Percentiles rank a stretch among this genome's conserved stretches.
Evolutionary conservation across 805 yeast genomes (phyloP).

Genomic region (Monosporozyma siamensis): DNA sequence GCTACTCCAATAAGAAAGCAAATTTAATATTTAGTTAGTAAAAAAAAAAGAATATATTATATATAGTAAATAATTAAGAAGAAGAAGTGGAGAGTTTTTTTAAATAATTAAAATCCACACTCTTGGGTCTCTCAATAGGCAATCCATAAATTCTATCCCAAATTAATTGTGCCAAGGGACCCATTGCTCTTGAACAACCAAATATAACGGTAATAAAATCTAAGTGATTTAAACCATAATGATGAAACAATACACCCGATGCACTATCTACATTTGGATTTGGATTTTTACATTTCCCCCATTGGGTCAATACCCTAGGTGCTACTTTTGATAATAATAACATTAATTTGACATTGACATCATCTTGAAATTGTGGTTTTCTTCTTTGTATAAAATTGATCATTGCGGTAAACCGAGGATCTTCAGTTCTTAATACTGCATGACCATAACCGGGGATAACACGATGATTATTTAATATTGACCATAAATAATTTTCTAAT

Average conservation of each 20-base stretch:
- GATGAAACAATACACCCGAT: conserved; percentile 69
- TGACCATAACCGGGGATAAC: conserved; percentile 88
- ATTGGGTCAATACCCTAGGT: conserved; percentile 63
- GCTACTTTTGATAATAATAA: conserved; percentile 58
- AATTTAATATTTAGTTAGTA: not conserved
- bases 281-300: conserved; percentile 81
- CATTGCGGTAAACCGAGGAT: conserved; percentile 72
- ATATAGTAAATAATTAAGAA: not conserved
- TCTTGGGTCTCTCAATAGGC: conserved; percentile 76
- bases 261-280: conserved; percentile 78
- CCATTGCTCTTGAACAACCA: conserved; percentile 75
- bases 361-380: conserved; percentile 47
- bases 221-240: conserved; percentile 68
- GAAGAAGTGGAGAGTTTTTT: conserved; percentile 5
- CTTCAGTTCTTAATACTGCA: conserved; percentile 76
- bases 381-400: conserved; percentile 52
- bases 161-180: conserved; percentile 69
- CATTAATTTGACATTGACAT: conserved; percentile 59
- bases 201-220: conserved; percentile 72
- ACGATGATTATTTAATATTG: conserved; percentile 57
- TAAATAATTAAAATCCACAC: conserved; percentile 19
- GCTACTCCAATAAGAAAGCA: not conserved
- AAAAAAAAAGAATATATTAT: not conserved
- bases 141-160: conserved; percentile 70
- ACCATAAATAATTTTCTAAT: conserved; percentile 64